Evolutionary conservation across 179 eudicot genomes (phyloP).

Genomic region (Silene noctiflora): DNA sequence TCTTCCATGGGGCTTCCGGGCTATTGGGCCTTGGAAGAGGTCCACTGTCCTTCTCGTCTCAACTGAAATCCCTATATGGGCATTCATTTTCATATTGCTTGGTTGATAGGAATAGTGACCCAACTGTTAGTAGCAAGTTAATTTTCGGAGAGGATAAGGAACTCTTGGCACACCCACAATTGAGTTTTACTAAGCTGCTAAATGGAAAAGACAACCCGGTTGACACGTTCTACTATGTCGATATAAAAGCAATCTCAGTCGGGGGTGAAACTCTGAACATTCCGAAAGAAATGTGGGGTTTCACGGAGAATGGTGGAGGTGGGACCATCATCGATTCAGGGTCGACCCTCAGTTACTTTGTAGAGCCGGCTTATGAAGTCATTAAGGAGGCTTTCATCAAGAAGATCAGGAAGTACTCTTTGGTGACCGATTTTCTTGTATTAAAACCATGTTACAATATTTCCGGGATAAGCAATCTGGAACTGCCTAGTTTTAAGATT

Average conservation of each 20-base stretch:
- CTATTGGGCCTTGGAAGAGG: constrained; percentile 51
- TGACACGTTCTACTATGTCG: constrained; percentile 46
- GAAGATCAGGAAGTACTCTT: constrained; percentile 30
- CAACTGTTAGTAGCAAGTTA: constrained; percentile 46
- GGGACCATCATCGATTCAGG: constrained; percentile 52
- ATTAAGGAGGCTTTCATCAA: constrained; percentile 38
- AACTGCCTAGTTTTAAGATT: constrained; percentile 39
- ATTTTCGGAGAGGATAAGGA: constrained; percentile 45
- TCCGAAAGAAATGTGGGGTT: constrained; percentile 40
- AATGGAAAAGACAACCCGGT: constrained; percentile 38
- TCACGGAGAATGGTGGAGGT: constrained; percentile 39
- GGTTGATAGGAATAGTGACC: constrained; percentile 45
- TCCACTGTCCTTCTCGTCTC: constrained; percentile 48
- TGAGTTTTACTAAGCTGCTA: constrained; percentile 38
- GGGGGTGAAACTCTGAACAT: constrained; percentile 38
- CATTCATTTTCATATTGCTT: constrained; percentile 52
- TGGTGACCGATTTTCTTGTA: constrained; percentile 37
- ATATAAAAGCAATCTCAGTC: constrained; percentile 34
- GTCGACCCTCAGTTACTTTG: constrained; percentile 42
- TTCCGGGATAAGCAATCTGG: constrained; percentile 31
- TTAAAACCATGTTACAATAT: constrained; percentile 44
- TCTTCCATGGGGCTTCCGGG: constrained; percentile 53
- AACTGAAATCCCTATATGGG: constrained; percentile 41
- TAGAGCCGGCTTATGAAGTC: constrained; percentile 37
- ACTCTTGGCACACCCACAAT: constrained; percentile 31